Evolutionary conservation across 106 monocot genomes (phyloP).

Genomic region (Dactylorhiza incarnata): DNA sequence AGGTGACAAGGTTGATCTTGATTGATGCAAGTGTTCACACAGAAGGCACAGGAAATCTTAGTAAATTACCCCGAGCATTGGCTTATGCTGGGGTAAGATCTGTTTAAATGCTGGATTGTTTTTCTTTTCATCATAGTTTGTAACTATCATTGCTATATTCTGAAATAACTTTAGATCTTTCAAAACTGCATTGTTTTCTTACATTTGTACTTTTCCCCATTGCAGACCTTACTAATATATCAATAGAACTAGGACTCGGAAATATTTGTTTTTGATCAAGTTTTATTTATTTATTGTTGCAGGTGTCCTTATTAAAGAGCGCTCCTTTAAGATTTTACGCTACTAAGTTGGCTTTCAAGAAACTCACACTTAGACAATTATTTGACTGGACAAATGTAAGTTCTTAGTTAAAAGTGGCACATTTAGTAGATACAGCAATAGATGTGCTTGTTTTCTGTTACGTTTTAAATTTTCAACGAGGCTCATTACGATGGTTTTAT

Average conservation of each 20-base stretch:
- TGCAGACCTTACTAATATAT: background rate
- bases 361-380: constrained; percentile 22
- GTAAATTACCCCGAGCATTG: constrained; percentile 50
- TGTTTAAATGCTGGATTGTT: background rate
- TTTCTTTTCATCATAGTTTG: background rate
- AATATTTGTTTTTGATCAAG: background rate
- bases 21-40: constrained; percentile 79
- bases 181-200: background rate
- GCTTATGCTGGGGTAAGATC: constrained; percentile 84
- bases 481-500: background rate
- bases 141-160: background rate
- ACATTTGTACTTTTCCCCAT: background rate
- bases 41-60: constrained; percentile 66
- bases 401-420: background rate
- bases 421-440: background rate
- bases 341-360: constrained; percentile 48
- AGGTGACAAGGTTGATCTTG: constrained; percentile 68
- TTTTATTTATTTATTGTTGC: constrained; percentile 8
- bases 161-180: background rate
- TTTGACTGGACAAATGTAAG: constrained; percentile 76
- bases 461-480: background rate
- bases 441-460: background rate
- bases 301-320: constrained; percentile 81
- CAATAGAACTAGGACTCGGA: background rate
- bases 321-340: constrained; percentile 59